Conservation (phyloP, 2,329 filamentous ascomycete species). For the Aureobasidium uvarum region DNA sequence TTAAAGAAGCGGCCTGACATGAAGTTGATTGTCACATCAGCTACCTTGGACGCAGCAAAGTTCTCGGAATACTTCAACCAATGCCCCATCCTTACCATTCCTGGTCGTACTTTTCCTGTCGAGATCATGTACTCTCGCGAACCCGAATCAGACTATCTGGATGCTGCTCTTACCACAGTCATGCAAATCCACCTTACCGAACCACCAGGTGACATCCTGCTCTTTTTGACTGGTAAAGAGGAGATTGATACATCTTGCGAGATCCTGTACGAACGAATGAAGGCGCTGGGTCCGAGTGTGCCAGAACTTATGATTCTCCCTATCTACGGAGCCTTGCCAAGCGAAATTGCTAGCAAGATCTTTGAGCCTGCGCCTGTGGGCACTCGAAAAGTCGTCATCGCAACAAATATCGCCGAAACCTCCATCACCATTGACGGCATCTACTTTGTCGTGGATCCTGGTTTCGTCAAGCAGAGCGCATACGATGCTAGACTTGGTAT, state of each 20-base stretch:
- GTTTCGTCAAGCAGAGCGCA: constrained; percentile 96
- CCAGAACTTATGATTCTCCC: constrained; percentile 91
- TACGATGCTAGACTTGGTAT: constrained; percentile 97
- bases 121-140: constrained; percentile 95
- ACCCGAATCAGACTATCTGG: constrained; percentile 92
- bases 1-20: constrained; percentile 80
- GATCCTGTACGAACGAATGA: constrained; percentile 93
- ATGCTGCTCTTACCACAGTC: constrained; percentile 89
- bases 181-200: constrained; percentile 98
- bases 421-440: constrained; percentile 98
- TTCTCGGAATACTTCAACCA: constrained; percentile 96
- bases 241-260: constrained; percentile 96
- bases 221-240: constrained; percentile 96
- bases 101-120: constrained; percentile 90
- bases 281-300: constrained; percentile 83
- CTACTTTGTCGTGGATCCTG: constrained; percentile 94
- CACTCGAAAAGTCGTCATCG: constrained; percentile 89
- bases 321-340: constrained; percentile 92
- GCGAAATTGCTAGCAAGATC: constrained; percentile 89
- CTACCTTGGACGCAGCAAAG: constrained; percentile 94
- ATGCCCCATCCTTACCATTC: constrained; percentile 95
- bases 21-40: constrained; percentile 94
- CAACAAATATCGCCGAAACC: constrained; percentile 97
- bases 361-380: constrained; percentile 90
- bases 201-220: constrained; percentile 86